Percentiles rank a stretch among this genome's conserved stretches.
Conservation (phyloP, 305 asterid species). For the Ajuga reptans region DNA sequence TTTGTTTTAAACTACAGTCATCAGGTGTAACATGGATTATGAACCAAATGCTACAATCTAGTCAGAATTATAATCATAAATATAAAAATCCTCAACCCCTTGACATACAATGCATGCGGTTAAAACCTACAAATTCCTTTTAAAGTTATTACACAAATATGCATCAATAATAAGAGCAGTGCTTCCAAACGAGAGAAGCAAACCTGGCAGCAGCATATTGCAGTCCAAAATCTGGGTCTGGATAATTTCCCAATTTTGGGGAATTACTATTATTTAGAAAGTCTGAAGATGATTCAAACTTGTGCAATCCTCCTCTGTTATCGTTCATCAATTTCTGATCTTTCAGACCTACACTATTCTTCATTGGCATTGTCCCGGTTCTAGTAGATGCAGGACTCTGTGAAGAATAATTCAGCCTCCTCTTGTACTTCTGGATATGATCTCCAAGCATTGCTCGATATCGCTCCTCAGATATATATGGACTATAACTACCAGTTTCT, state of each 20-base stretch:
- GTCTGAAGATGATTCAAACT: conserved; percentile 60
- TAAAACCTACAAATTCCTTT: neutral
- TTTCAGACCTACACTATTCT: conserved; percentile 44
- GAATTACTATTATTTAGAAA: conserved; percentile 39
- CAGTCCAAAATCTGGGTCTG: conserved; percentile 49
- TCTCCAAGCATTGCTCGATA: conserved; percentile 95
- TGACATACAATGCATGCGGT: neutral
- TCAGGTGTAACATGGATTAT: neutral
- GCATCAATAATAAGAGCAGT: neutral
- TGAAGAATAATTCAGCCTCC: conserved; percentile 57
- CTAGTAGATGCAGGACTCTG: conserved; percentile 47
- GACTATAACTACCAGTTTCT: conserved; percentile 51
- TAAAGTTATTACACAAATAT: neutral
- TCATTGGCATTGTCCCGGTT: conserved; percentile 36
- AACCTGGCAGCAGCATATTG: conserved; percentile 68
- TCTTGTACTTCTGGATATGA: conserved; percentile 78
- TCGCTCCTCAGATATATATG: conserved; percentile 69
- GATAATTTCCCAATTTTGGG: conserved; percentile 44
- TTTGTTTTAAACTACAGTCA: neutral
- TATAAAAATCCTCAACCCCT: neutral
- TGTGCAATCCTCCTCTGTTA: conserved; percentile 52
- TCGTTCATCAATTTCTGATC: conserved; percentile 56
- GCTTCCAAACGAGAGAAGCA: conserved; percentile 17
- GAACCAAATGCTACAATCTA: conserved; percentile 1
- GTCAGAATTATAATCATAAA: neutral